Conservation (phyloP, 176 grass and related monocot species). For the Raddia guianensis region DNA sequence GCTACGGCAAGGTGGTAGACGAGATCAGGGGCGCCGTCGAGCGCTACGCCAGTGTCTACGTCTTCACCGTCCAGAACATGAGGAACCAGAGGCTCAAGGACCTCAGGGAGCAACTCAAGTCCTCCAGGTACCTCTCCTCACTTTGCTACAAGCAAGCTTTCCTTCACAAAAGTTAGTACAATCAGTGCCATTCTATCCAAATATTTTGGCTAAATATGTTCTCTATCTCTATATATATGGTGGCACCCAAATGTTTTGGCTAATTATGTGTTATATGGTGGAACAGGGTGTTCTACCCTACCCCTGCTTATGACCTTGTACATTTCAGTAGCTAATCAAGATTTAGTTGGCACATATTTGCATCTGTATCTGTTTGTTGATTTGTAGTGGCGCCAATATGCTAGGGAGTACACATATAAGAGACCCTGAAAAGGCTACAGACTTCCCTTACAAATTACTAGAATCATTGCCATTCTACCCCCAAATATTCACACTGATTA, state of each 20-base stretch:
- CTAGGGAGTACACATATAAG: not conserved
- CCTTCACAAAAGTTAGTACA: not conserved
- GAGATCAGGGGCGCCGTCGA: conserved; percentile 69
- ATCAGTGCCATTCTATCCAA: too few relatives aligned
- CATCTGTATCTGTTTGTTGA: not conserved
- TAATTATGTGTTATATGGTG: not conserved
- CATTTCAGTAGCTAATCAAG: not conserved
- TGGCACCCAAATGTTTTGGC: too few relatives aligned
- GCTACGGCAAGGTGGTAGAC: conserved; percentile 73
- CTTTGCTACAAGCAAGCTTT: conserved; percentile 31
- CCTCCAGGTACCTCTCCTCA: conserved; percentile 41
- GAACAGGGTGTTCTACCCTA: not conserved
- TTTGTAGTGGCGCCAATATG: not conserved
- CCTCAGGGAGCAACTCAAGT: conserved; percentile 79
- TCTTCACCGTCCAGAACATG: conserved; percentile 93
- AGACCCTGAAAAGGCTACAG: not conserved
- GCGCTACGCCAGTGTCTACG: conserved; percentile 55
- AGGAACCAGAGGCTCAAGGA: conserved; percentile 91
- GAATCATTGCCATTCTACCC: too few relatives aligned
- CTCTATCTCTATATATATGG: too few relatives aligned
- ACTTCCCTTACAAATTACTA: too few relatives aligned
- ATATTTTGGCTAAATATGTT: too few relatives aligned
- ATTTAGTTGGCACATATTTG: not conserved
- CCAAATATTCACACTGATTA: too few relatives aligned
- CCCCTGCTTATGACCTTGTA: not conserved